Evolutionary conservation across 2,329 filamentous ascomycete species (phyloP), one percentile per base, ranked within the genome.

Genomic region (Pseudogymnoascus sp.): DNA sequence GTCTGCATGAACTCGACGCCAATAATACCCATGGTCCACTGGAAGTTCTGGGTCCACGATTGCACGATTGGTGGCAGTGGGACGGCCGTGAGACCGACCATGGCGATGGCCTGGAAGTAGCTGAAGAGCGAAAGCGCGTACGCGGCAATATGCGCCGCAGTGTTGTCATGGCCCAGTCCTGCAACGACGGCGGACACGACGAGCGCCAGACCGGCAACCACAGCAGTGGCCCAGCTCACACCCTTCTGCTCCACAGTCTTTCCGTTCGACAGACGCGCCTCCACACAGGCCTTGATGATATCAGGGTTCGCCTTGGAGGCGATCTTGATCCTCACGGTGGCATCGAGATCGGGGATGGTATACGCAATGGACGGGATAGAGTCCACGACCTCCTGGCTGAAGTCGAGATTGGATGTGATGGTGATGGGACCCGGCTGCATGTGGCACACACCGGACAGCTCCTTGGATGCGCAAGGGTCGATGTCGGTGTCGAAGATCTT

Each of bases 21-120:
- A 71, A 97, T 96, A 70, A 97, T 92, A 70, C 93, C 93, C 91
- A 97, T 95, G 72, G 89, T 96, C 93, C 93, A 97, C 74, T 96
- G 90, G 78, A 97, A 97, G 77, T 97, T 93, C 77, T 97, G 93
- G 1, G 93, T 96, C 93, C 93, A 97, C 0, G 93, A 84, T 71
- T 90, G 84, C 62, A 96, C 93, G 65, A 96, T 90, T 0, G 93
- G 93, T 8, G 93, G 93, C 62, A 96, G 83, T 53, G 82, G 81
- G 12, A 97, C 88, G 18, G 88, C 85, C 62, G 88, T 90, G 76
- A 97, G 88, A 67, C 93, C 93, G 70, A 96, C 82, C 76, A 97
- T 91, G 25, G 93, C 93, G 76, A 96, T 93, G 3, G 91, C 87
- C 77, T 97, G 93, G 82, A 97, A 96, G 77, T 95, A 97, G 65